Evolutionary conservation across 176 grass and related monocot genomes (phyloP), one percentile per base, ranked within the genome.

Genomic region (Eragrostis curvula): DNA sequence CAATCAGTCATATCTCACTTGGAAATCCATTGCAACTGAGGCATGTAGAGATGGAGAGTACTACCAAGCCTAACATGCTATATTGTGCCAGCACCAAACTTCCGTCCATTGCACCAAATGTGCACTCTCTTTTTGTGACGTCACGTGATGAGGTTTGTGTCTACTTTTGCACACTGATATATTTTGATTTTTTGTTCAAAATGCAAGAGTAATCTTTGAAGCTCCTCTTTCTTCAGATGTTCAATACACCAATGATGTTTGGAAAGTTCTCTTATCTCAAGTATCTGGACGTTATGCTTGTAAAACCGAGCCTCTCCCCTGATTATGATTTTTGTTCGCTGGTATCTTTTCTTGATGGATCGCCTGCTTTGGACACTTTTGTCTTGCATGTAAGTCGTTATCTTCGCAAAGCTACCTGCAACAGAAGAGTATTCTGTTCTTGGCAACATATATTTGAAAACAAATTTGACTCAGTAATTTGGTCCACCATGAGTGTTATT

Each of bases 1-100:
- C 63, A 42, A 80, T 80, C 32, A 36, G 32, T 55, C 47, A 68
- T 13, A 30, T 82, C 52, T 70, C 79, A 82, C 52, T 71, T 71
- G 69, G 21, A 27, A 43, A 73, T 52, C 5, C 80, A 52, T 20
- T 8, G 12, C 43, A 83, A 8, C 15, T 65, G 29, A 83, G 21
- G 3, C 23, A 52, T 16, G n/a, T 72, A 48, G 0, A n/a, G 17
- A 53, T 55, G 18, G 3, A 14, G 3, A 32, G 41, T 72, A 0
- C 0, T 12, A 0, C 0, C 15, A 1, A 49, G 0, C 32, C 55
- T 62, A 6, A 82, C 30, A 52, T 50, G 20, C 28, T 83, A 0
- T 66, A 75, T 75, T 67, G 20, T 29, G 71, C 61, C 41, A 52
- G 81, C 44, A 84, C 23, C 1, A 75, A 67, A 23, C 71, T 84